Evolutionary conservation across 179 eudicot genomes (phyloP).

Genomic region (Spergularia azorica): DNA sequence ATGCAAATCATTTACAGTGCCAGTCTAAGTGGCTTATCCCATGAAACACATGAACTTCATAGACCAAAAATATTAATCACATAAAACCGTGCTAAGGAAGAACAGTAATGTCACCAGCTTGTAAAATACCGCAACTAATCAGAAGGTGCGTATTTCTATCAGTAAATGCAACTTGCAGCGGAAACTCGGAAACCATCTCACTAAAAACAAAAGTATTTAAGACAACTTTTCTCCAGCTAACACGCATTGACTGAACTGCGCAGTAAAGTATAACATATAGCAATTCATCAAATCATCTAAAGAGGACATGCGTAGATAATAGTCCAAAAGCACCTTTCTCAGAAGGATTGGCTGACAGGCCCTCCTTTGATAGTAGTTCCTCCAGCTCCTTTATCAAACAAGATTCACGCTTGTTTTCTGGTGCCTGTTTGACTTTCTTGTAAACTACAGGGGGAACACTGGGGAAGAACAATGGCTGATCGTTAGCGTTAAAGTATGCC

Average conservation of each 20-base stretch:
- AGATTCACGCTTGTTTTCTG: conserved; percentile 78
- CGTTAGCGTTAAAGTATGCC: conserved; percentile 5
- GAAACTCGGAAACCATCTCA: background rate
- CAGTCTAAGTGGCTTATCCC: background rate
- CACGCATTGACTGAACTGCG: too few relatives aligned
- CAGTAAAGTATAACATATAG: too few relatives aligned
- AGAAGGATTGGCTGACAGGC: conserved; percentile 72
- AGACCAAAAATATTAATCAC: background rate
- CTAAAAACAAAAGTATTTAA: background rate
- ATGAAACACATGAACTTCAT: background rate
- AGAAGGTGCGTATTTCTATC: background rate
- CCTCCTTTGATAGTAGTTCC: conserved; percentile 76
- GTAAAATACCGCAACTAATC: background rate
- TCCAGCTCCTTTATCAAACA: conserved; percentile 78
- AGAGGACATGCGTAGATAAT: background rate
- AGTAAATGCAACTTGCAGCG: background rate
- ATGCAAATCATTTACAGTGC: background rate
- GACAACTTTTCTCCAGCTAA: background rate
- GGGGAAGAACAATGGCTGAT: conserved; percentile 26
- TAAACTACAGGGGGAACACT: conserved; percentile 79
- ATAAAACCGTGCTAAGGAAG: background rate
- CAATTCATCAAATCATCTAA: background rate
- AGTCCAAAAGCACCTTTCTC: conserved; percentile 68
- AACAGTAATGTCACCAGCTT: background rate
- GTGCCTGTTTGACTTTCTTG: conserved; percentile 81